Percentiles rank a stretch among this genome's conserved stretches.
These are phyloP conservation scores for Solanum paucissectum DNA, from an alignment of 257 asterid species.

Conservation along the genomic window DNA sequence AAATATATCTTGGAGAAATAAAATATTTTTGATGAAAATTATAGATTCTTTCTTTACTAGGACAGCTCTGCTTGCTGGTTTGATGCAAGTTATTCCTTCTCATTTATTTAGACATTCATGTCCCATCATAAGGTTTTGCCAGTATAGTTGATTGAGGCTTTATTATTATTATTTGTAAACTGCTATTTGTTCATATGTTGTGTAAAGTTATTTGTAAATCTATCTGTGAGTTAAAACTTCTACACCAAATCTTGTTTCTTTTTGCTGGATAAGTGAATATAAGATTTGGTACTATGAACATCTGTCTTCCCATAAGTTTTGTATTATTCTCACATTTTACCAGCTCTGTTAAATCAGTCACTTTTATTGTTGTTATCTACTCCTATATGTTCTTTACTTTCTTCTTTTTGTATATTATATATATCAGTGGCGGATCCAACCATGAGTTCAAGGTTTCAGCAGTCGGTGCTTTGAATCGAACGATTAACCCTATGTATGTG, in stretches of 20 bases:
- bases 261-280: background rate
- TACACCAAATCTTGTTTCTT: background rate
- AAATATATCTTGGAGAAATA: background rate
- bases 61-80: background rate
- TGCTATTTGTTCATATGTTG: background rate
- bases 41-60: background rate
- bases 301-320: background rate
- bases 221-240: background rate
- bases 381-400: background rate
- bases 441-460: background rate
- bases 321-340: background rate
- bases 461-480: background rate
- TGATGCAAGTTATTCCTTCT: background rate
- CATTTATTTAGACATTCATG: background rate
- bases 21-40: background rate
- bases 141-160: background rate
- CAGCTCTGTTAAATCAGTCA: background rate
- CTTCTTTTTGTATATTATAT: background rate
- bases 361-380: no score
- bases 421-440: background rate
- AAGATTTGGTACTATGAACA: background rate
- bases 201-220: conserved; percentile 3
- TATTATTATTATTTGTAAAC: background rate
- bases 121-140: conserved; percentile 2
- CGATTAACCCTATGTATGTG: background rate